Base-by-base conservation (phyloP, 352 stramenopile species). In the Pythium aristosporum region DNA sequence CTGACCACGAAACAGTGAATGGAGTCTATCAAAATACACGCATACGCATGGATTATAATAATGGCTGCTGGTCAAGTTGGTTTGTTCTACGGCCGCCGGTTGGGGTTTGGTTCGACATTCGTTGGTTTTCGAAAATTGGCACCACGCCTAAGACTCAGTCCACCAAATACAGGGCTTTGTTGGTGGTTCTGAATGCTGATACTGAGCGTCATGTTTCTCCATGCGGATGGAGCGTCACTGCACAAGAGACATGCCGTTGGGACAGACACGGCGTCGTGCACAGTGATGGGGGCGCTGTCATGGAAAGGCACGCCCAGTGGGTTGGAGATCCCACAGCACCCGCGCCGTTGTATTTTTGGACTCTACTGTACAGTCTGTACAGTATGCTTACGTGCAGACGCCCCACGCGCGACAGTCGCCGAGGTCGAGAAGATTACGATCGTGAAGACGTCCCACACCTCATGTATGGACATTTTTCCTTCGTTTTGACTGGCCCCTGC, bases 391-490 rank as follows among this genome's bases (percentile, higher is more conserved):
- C 8, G 34, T 39, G 34, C 34, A 39, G 6, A 39, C 34, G 34
- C 34, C 34, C 25, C 34, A 7, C 34, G 34, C 34, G 34, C 34
- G 34, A 46, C 39, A 46, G 39, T 20, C n/a, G 18, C 10, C 20
- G 32, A 30, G 7, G n/a, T 3, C n/a, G 43, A 13, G 47, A 32
- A 12, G 37, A 47, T 59, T 65, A 44, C 50, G 25, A 37, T 12
- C 57, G 12, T 21, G 10, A 11, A 36, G n/a, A 12, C 47, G 47
- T 61, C 28, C 53, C 61, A 68, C 61, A 59, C n/a, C 18, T 46
- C 18, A 2, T 2, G 61, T 52, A 68, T 68, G 61, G 61, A 68
- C 61, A 53, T 56, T 68, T 46, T 68, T 68, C 61, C 61, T 63
- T 9, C 10, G 23, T 44, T n/a, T 49, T 9, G 16, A 16, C n/a